Evolutionary conservation across 805 yeast species (phyloP).

Genomic region (Zygosaccharomyces pseudorouxii): DNA sequence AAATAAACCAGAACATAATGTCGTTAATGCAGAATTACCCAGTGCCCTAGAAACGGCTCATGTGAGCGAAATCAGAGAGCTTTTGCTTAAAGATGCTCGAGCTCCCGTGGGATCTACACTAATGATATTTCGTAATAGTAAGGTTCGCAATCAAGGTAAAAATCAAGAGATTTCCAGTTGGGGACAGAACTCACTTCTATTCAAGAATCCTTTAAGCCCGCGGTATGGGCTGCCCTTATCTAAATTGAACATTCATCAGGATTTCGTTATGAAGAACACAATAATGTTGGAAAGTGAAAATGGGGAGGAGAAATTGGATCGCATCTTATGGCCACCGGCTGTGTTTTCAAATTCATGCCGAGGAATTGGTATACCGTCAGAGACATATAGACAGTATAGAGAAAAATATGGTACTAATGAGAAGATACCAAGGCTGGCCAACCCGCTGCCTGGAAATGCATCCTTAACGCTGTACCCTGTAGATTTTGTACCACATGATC

Average conservation of each 20-base stretch:
- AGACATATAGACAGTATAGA: constrained; percentile 9
- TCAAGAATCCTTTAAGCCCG: constrained; percentile 9
- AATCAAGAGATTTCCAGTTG: neutral
- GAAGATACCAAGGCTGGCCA: constrained; percentile 7
- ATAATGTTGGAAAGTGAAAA: constrained; percentile 9
- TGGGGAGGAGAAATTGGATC: neutral
- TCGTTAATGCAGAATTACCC: neutral
- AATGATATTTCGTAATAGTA: constrained; percentile 1
- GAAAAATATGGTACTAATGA: constrained; percentile 1
- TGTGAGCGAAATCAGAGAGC: constrained; percentile 4
- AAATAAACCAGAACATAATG: neutral
- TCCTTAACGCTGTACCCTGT: constrained; percentile 15
- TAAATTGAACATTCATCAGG: neutral
- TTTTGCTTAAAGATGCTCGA: constrained; percentile 7
- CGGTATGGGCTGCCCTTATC: constrained; percentile 2
- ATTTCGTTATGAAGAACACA: constrained; percentile 6
- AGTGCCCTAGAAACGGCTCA: constrained; percentile 2
- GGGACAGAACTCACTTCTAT: constrained; percentile 1
- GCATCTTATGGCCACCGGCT: constrained; percentile 22
- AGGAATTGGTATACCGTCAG: constrained; percentile 23
- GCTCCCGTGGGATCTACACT: constrained; percentile 4
- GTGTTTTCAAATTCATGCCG: constrained; percentile 20
- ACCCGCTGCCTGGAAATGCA: constrained; percentile 16
- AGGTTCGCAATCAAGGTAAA: neutral
- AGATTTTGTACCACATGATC: constrained; percentile 12